Evolutionary conservation across 495 filamentous ascomycete genomes (phyloP).

Genomic region (Penicillium coprophilum): DNA sequence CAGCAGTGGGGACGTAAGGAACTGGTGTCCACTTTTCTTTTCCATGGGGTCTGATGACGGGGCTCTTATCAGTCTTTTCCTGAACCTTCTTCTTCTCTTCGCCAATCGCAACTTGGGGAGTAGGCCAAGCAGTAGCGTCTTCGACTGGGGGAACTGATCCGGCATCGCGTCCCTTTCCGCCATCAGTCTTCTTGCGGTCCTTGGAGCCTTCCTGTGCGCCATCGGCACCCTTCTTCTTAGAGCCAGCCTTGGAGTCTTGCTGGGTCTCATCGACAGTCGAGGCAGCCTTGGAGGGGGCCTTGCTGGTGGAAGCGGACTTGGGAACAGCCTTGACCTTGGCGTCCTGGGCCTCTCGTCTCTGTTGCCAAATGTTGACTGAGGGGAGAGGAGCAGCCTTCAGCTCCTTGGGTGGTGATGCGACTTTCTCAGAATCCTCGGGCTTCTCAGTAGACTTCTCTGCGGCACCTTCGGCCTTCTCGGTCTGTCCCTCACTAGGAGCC

Average conservation of each 20-base stretch:
- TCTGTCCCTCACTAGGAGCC: slow-evolving; percentile 33
- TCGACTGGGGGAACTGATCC: slow-evolving; percentile 56
- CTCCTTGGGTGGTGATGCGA: slow-evolving; percentile 54
- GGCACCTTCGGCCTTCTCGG: slow-evolving; percentile 18
- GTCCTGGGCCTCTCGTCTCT: slow-evolving; percentile 67
- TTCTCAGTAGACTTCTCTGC: slow-evolving; percentile 31
- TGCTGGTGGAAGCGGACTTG: slow-evolving; percentile 28
- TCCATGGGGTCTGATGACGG: slow-evolving; percentile 51
- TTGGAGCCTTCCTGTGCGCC: slow-evolving; percentile 29
- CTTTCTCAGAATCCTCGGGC: slow-evolving; percentile 46
- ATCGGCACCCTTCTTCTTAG: slow-evolving; percentile 49
- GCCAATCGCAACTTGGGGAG: slow-evolving; percentile 74
- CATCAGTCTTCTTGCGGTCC: slow-evolving; percentile 45
- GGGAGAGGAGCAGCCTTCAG: slow-evolving; percentile 81
- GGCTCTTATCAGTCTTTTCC: slow-evolving; percentile 58
- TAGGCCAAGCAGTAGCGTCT: slow-evolving; percentile 83
- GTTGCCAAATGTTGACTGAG: slow-evolving; percentile 80
- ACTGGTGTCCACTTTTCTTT: slow-evolving; percentile 75
- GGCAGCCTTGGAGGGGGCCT: slow-evolving; percentile 37
- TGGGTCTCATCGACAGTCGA: slow-evolving; percentile 36
- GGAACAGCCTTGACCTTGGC: slow-evolving; percentile 60
- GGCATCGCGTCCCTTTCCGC: slow-evolving; percentile 45
- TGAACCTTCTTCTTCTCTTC: slow-evolving; percentile 71
- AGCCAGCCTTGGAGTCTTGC: slow-evolving; percentile 47
- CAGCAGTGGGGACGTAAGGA: slow-evolving; percentile 70